Base-by-base conservation (phyloP, 2,329 filamentous ascomycete genomes). In the Fonsecaea monophora region DNA sequence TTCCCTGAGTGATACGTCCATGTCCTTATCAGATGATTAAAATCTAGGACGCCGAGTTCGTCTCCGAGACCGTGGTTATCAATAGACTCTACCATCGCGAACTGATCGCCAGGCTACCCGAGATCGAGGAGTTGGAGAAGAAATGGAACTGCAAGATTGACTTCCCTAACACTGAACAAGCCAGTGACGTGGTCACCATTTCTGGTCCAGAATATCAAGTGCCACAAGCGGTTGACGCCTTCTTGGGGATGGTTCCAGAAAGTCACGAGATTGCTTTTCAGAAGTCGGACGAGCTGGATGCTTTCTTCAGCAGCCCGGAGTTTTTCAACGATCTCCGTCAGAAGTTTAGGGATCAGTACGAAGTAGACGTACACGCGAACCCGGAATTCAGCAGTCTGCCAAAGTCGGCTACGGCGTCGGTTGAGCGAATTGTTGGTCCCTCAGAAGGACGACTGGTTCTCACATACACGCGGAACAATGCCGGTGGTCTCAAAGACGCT, bases 121-220 rank as follows among this genome's bases (percentile, higher is more conserved):
- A 97, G 75, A 92, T 99, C 65, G 94, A 98, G 72, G 92, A 95
- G 73, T 85, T 99, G 60, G 95, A 99, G 83, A 96, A 96, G 85
- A 97, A 97, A 81, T 98, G 94, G 90, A 98, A 98, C 79, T 99
- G 95, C 89, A 98, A 98, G 83, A 96, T 99, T 76, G 92, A 93
- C 73, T 99, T 99, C 77, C 95, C 95, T 7, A 97, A 94, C 81
- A 98, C 95, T 9, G 95, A 99, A 78, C 91, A 96, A 80, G 95
- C 95, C 25, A 98, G 94, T 77, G 95, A 99, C 75, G 91, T 96
- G 75, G 93, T 99, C 61, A 96, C 91, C 18, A 93, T 99, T 66
- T 97, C 93, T 68, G 95, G 95, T 4, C 95, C 95, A 58, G 94
- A 98, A 82, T 99, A 96, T 86, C 95, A 98, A 84, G 94, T 99